A percentile compares a stretch with the other conserved stretches of the same genome.
phyloP scores from a whole-genome alignment of 1,284 basidiomycete genomes.

The Puccinia horiana region DNA sequence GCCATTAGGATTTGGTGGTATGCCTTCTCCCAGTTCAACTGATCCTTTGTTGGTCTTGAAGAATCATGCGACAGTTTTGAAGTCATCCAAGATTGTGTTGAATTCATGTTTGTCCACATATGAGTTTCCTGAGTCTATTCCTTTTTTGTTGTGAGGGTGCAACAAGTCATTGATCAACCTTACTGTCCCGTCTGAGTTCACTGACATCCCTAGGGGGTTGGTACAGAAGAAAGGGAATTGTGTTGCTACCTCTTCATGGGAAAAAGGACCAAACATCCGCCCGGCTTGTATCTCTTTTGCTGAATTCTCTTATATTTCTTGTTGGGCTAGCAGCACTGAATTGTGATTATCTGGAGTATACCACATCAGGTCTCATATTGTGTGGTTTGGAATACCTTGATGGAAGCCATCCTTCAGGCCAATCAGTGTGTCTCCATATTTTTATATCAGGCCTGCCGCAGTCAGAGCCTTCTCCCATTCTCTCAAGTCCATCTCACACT shows the following conservation, averaged over 20 bases:
- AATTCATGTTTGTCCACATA: conserved; percentile 2
- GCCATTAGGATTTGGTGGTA: not conserved
- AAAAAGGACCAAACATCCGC: conserved; percentile 20
- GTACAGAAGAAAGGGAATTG: conserved; percentile 6
- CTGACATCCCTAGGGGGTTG: not conserved
- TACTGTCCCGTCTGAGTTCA: not conserved
- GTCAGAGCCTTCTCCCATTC: not conserved
- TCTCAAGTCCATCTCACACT: not conserved
- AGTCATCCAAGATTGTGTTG: conserved; percentile 11
- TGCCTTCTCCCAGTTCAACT: not conserved
- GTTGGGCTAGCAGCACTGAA: not conserved
- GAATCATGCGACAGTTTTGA: not conserved
- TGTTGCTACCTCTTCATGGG: not conserved
- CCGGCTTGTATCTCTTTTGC: not conserved
- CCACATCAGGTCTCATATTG: not conserved
- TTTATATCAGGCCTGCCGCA: not conserved
- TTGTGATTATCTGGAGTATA: conserved; percentile 2
- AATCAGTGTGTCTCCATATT: not conserved
- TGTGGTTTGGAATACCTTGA: conserved; percentile 6
- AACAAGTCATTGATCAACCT: conserved; percentile 11
- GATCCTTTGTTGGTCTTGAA: not conserved
- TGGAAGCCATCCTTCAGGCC: conserved; percentile 2
- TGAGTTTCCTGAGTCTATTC: not conserved
- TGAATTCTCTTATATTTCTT: not conserved
- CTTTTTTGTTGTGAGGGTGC: not conserved